Evolutionary conservation across 1,139 yeast species (phyloP), one percentile per base, ranked within the genome.

Genomic region (Zygosaccharomyces pseudobailii): DNA sequence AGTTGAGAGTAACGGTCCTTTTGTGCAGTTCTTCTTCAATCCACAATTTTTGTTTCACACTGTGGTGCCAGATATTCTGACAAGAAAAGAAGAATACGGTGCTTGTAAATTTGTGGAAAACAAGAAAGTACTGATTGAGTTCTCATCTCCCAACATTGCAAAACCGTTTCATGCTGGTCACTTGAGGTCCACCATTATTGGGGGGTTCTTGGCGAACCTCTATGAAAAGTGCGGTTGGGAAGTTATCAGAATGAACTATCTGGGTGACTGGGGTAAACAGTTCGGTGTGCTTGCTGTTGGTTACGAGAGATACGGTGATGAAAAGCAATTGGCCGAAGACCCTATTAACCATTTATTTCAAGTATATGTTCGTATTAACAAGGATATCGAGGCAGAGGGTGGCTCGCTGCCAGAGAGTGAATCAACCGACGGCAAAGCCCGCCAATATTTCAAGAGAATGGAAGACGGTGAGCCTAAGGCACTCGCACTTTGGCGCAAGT

Each of bases 131-230:
- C 64, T 89, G 43, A 78, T 94, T 57, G 99, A 92, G 69, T 92
- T 94, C 64, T 88, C 97, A 3, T 90, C 97, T 40, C 99, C 99
- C 57, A 92, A 92, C 68, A 92, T 92, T 64, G 99, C 99, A 56
- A 92, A 92, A 71, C 98, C 98, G 10, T 92, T 92, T 85, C 99
- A 92, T 66, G 99, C 99, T 50, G 99, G 99, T 50, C 99, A 92
- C 70, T 81, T 92, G 71, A 84, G 99, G 73, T 87, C 96, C 36
- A 92, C 99, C 34, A 92, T 92, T 65, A 92, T 92, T 66, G 99
- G 99, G 61, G 97, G 98, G n/a, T 92, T 89, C 72, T 70, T 94
- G 49, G 72, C 96, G 40, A 92, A 90, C 69, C 76, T 92, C 67
- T 88, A 92, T 66, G 96, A 90, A 70, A 82, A 82, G 58, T 74